Conservation (phyloP, 768 basidiomycete species). For the Podaxis sp. region DNA sequence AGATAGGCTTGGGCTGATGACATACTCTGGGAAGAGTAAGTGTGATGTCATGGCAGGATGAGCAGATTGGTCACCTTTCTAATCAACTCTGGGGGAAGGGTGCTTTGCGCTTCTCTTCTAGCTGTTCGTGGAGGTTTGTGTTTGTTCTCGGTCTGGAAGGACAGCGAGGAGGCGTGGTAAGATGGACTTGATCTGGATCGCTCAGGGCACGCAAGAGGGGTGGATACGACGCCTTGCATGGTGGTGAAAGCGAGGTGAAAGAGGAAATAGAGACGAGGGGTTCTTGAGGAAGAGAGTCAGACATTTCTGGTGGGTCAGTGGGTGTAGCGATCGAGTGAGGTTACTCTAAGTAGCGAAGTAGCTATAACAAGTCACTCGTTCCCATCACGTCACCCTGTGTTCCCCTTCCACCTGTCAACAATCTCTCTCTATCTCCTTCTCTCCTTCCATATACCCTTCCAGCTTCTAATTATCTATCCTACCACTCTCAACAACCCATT, state of each 20-base stretch:
- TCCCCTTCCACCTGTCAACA: not conserved
- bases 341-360: not conserved
- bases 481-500: not conserved
- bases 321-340: not conserved
- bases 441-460: constrained; percentile 3
- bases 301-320: not conserved
- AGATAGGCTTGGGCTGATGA: not conserved
- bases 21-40: not conserved
- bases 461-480: constrained; percentile 5
- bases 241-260: not conserved
- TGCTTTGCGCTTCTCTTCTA: not conserved
- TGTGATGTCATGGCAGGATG: not conserved
- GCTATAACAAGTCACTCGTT: not conserved
- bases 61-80: not conserved
- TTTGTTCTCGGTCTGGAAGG: not conserved
- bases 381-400: constrained; percentile 12
- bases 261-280: not conserved
- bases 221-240: not conserved
- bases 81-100: not conserved
- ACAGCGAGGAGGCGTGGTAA: not conserved
- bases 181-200: not conserved
- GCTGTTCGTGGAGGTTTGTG: not conserved
- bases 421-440: not conserved
- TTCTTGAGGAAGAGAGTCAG: not conserved
- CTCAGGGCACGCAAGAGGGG: not conserved